Conservation (phyloP, 257 asterid genomes). For the Forsythia suspensa region DNA sequence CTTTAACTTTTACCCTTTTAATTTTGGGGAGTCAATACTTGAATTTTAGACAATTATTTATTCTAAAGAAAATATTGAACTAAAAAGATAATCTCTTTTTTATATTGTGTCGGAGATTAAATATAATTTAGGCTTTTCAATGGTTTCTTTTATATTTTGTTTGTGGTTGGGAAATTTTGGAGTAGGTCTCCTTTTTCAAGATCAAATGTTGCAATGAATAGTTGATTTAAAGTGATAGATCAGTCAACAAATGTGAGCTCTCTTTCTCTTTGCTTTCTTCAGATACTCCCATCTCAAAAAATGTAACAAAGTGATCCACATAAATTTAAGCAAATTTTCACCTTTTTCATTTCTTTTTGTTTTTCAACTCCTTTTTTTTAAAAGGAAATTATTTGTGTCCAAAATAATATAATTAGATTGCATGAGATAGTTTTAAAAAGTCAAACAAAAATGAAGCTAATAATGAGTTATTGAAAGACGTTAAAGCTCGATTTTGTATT, state of each 20-base stretch:
- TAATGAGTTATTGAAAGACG: background rate
- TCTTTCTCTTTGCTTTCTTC: background rate
- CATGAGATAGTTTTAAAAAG: background rate
- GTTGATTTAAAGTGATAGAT: background rate
- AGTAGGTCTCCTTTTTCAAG: background rate
- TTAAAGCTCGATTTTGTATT: no score
- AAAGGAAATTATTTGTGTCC: background rate
- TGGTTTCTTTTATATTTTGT: no score
- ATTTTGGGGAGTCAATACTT: no score
- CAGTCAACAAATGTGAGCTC: constrained; percentile 25
- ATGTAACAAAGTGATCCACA: background rate
- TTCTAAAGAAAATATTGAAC: no score
- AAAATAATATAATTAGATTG: no score
- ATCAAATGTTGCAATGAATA: background rate
- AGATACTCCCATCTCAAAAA: background rate
- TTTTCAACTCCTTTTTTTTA: background rate
- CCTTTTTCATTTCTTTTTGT: background rate
- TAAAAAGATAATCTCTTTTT: no score
- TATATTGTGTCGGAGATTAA: no score
- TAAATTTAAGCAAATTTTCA: background rate
- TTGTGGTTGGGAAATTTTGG: background rate
- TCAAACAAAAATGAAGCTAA: background rate
- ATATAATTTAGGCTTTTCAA: background rate
- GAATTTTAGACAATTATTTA: no score
- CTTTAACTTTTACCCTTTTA: no score